A percentile compares a stretch with the other conserved stretches of the same genome.
Conservation (phyloP, 2,329 filamentous ascomycete species). For the Rhynchosporium graminicola region DNA sequence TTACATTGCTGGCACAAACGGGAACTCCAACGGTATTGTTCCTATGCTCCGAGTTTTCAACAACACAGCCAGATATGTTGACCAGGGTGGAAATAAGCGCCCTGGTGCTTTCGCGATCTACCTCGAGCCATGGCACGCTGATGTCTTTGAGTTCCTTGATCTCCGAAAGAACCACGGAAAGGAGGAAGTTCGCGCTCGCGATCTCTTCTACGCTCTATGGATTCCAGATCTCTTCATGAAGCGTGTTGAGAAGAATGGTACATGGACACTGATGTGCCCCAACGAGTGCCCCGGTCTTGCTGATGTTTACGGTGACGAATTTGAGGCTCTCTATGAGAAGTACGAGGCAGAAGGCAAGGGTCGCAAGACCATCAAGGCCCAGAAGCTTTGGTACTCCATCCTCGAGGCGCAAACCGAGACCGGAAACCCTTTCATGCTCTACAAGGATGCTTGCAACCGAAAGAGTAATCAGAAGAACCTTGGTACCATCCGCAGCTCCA, state of each 20-base stretch:
- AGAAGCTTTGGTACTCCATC: conserved; percentile 99
- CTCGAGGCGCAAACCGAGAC: conserved; percentile 98
- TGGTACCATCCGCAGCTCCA: conserved; percentile 96
- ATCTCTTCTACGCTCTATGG: conserved; percentile 97
- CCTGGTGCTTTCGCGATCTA: conserved; percentile 99
- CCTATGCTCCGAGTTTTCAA: conserved; percentile 99
- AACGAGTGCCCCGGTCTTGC: conserved; percentile 94
- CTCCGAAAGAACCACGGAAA: conserved; percentile 99
- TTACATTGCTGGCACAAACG: conserved; percentile 97
- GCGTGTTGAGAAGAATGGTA: conserved; percentile 92
- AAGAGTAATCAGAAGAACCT: conserved; percentile 99
- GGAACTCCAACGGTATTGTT: conserved; percentile 94
- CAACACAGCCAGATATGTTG: conserved; percentile 98
- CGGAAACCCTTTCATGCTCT: conserved; percentile 98
- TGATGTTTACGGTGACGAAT: conserved; percentile 96
- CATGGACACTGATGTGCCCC: conserved; percentile 98
- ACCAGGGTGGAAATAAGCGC: conserved; percentile 98
- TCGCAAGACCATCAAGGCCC: conserved; percentile 88
- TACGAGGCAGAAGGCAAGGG: conserved; percentile 89
- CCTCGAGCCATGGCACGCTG: conserved; percentile 97
- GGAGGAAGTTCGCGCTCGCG: conserved; percentile 94
- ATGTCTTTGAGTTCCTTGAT: conserved; percentile 96
- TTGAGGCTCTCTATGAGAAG: conserved; percentile 88
- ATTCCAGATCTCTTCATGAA: conserved; percentile 99
- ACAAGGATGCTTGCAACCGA: conserved; percentile 97